Base-by-base conservation (phyloP, 257 asterid species). In the Solanum okadae region DNA sequence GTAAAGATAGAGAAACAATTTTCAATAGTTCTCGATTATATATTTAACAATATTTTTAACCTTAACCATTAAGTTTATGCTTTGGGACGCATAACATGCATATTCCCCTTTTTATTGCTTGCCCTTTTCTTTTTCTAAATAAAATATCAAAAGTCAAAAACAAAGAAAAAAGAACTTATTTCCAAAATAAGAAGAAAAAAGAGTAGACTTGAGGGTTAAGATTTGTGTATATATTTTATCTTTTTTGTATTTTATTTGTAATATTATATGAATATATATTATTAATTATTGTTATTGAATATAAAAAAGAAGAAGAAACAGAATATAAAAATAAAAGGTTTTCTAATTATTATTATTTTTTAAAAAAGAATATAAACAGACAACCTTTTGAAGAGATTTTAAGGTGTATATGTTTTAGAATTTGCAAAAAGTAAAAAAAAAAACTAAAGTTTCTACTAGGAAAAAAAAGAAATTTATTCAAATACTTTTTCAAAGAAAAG, bases 61-160 rank as follows among this genome's bases (percentile, higher is more conserved):
- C 63, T 76, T 76, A 76, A 76, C 22, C 33, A 76, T 37, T 76
- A 76, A 76, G 83, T 76, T 31, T 76, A 76, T 76, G 83, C 22
- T 37, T 37, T 22, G 16, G 82, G 29, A 6, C 9, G 15, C 33
- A 5, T 70, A 15, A 37, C 83, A 38, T 75, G 83, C 56, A 76
- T 76, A 76, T 76, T 37, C 61, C 52, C 52, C 33, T 22, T 37
- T 37, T 37, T 10, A 37, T 16, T 75, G 14, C 83, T 75, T 37
- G 1, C 22, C 83, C 22, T 18, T 35, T 5, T 6, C 52, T 35
- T 37, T 75, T 70, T 70, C 76, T 52, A 52, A 49, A 46, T 46
- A 46, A 49, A 52, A 16, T 70, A 29, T 29, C 73, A 25, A 3
- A 56, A 56, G 13, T 61, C 29, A 52, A 61, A 65, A 25, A 70